Base-by-base conservation (phyloP, 2,329 filamentous ascomycete species). In the Meredithiella fracta region DNA sequence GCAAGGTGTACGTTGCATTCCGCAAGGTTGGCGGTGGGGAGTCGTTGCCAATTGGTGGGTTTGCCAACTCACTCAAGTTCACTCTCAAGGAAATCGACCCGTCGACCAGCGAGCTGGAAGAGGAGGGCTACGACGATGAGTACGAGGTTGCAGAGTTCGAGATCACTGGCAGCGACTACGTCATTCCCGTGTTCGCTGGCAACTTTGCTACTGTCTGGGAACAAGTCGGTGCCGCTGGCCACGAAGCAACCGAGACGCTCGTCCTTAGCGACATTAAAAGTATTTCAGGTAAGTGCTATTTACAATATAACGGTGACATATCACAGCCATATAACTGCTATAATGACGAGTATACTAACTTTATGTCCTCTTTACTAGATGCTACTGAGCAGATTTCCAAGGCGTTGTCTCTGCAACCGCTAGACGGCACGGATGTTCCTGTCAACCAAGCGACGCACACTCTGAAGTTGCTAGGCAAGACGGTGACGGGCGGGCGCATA, bases 1-100 rank as follows among this genome's bases (percentile, higher is more conserved):
- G 92, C 58, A 91, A 89, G 63, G 83, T 97, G 42, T 98, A 96
- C 66, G 92, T 96, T 42, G 89, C 89, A 1, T 96, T 98, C 75
- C 86, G 85, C 71, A 92, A 94, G 68, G 71, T 80, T 26, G 79
- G 77, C 58, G 89, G 86, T 57, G 86, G 88, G 63, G 76, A 73
- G 47, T 78, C 83, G n/a, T 83, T 94, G 67, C 82, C 89, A 3
- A 75, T 85, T 22, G 82, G 84, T 54, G 85, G 80, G 44, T 94
- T 98, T 69, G 88, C 86, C 62, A 98, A 97, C 69, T 74, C 87
- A 40, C 83, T 98, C 66, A 96, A 92, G 70, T 98, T 98, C 68
- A 96, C 89, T 17, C 92, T 85, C 74, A 97, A 96, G 72, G 92
- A 98, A 70, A 92, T 98, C 62, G 92, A 98, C 64, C 92, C 92